Evolutionary conservation across 2,329 filamentous ascomycete genomes (phyloP).

Genomic region (Exophiala mesophila): DNA sequence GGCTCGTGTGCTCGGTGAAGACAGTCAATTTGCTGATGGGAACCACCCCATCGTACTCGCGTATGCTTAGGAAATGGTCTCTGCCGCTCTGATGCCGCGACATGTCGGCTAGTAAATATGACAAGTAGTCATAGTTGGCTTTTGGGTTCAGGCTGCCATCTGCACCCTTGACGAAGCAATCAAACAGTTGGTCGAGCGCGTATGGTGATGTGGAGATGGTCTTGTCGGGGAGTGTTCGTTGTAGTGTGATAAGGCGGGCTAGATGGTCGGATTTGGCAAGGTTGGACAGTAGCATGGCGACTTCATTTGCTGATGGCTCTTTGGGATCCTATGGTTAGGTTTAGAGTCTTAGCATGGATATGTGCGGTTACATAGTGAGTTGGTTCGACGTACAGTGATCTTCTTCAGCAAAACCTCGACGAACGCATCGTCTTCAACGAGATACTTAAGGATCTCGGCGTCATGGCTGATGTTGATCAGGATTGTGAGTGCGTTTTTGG

Average conservation of each 20-base stretch:
- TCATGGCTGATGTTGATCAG: constrained; percentile 78
- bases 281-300: constrained; percentile 91
- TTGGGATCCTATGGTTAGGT: constrained; percentile 39
- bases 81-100: constrained; percentile 66
- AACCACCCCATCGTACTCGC: constrained; percentile 76
- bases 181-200: constrained; percentile 84
- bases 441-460: constrained; percentile 63
- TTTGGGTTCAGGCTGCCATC: constrained; percentile 76
- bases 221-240: constrained; percentile 57
- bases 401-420: constrained; percentile 67
- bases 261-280: constrained; percentile 74
- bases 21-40: constrained; percentile 88
- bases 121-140: constrained; percentile 84
- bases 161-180: constrained; percentile 91
- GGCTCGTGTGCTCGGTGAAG: constrained; percentile 84
- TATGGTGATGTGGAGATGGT: constrained; percentile 49
- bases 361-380: background rate
- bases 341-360: background rate
- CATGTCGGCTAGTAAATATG: constrained; percentile 90
- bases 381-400: constrained; percentile 55
- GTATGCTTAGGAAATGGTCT: constrained; percentile 66
- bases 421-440: constrained; percentile 77
- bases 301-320: constrained; percentile 76
- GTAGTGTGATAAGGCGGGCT: constrained; percentile 62
- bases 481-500: constrained; percentile 79